Base-by-base conservation (phyloP, 768 basidiomycete genomes). In the Gautieria morchelliformis region DNA sequence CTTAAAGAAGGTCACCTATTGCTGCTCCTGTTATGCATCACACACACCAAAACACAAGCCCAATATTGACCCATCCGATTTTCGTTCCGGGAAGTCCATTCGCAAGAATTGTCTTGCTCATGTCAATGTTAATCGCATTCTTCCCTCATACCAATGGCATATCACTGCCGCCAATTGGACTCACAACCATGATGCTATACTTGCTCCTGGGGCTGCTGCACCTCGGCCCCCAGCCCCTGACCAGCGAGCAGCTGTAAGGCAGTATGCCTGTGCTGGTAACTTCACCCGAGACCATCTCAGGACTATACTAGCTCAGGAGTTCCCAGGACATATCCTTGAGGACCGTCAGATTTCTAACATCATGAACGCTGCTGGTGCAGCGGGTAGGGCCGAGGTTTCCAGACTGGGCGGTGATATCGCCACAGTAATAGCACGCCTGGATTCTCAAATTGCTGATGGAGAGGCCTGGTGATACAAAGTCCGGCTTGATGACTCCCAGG, bases 1-100 rank as follows among this genome's bases (percentile, higher is more conserved):
- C n/a, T n/a, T n/a, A n/a, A n/a, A n/a, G n/a, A n/a, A n/a, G n/a
- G n/a, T n/a, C n/a, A n/a, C n/a, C n/a, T n/a, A n/a, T n/a, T n/a
- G n/a, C n/a, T n/a, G n/a, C n/a, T n/a, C n/a, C n/a, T n/a, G n/a
- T n/a, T n/a, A n/a, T n/a, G n/a, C n/a, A n/a, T n/a, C n/a, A n/a
- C n/a, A n/a, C n/a, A n/a, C n/a, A n/a, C n/a, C n/a, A 11, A 54
- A 42, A 1, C 64, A 66, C 52, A 60, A 58, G 17, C 24, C 11
- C 2, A 10, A 19, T 7, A 55, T 67, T 46, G 63, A 67, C 40
- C 64, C 65, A 10, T 52, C 58, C 17, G 63, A 67, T 42, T 58
- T 62, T 55, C 56, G 56, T 9, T 40, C 39, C 14, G 61, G 61
- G 24, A 66, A 65, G 54, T 59, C 17, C n/a, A n/a, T n/a, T n/a